These are phyloP conservation scores for Exserohilum rostratum DNA, from an alignment of 2,329 filamentous ascomycete genomes.

Conservation along the genomic window DNA sequence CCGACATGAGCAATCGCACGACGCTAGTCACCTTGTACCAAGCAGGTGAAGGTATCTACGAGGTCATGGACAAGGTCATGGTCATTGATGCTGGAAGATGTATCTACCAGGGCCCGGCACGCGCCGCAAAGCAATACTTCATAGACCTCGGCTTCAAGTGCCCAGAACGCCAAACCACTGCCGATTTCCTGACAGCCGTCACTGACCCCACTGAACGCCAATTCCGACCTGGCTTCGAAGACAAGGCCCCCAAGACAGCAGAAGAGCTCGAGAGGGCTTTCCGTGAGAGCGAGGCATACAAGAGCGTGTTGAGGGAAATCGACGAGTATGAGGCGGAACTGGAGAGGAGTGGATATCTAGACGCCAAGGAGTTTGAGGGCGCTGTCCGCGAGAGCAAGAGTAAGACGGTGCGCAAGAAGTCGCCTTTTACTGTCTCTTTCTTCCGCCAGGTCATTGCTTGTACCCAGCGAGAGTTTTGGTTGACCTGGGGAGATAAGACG, in stretches of 20 bases:
- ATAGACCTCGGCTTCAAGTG: conserved; percentile 67
- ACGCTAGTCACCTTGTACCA: conserved; percentile 76
- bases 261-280: conserved; percentile 73
- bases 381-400: conserved; percentile 71
- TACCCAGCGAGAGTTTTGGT: conserved; percentile 77
- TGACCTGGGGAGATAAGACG: conserved; percentile 75
- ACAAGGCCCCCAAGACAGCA: conserved; percentile 70
- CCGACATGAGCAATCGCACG: conserved; percentile 74
- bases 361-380: conserved; percentile 69
- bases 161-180: conserved; percentile 69
- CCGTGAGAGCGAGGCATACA: conserved; percentile 65
- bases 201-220: conserved; percentile 75
- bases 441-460: conserved; percentile 71
- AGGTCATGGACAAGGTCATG: conserved; percentile 80
- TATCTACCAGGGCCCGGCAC: conserved; percentile 68
- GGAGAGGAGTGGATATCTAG: conserved; percentile 62
- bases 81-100: conserved; percentile 75
- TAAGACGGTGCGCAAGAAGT: conserved; percentile 68
- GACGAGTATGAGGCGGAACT: conserved; percentile 64
- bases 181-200: conserved; percentile 78
- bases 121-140: conserved; percentile 70
- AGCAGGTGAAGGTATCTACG: conserved; percentile 71
- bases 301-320: conserved; percentile 66
- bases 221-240: conserved; percentile 64
- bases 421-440: conserved; percentile 78